A percentile compares a stretch with the other conserved stretches of the same genome.
These are phyloP conservation scores for Erodium moschatum DNA, from an alignment of 441 rosid species.

Conservation along the genomic window DNA sequence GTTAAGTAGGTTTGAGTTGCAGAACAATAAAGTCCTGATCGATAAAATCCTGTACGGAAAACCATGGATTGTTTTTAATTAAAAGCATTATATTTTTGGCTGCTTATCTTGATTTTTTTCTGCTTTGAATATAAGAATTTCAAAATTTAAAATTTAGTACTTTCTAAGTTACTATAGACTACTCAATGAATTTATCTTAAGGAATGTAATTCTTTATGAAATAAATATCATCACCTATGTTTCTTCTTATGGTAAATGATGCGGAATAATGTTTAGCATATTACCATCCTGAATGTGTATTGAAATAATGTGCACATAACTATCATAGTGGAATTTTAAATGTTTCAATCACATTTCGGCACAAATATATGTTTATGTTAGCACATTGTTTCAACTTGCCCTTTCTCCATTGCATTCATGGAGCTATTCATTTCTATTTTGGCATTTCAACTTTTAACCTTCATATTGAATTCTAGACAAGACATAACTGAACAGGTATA, in stretches of 20 bases:
- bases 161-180: too few species aligned
- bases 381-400: not conserved
- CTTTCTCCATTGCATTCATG: not conserved
- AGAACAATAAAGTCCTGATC: too few species aligned
- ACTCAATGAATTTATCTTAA: too few species aligned
- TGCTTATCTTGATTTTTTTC: too few species aligned
- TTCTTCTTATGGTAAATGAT: too few species aligned
- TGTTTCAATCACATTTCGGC: slow-evolving; percentile 1
- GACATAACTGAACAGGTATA: not conserved
- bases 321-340: not conserved
- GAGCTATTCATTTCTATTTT: not conserved
- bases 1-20: not conserved
- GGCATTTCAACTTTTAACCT: not conserved
- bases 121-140: too few species aligned
- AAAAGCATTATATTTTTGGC: too few species aligned
- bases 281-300: not conserved
- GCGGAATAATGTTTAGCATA: not conserved
- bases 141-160: too few species aligned
- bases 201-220: too few species aligned
- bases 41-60: too few species aligned
- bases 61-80: too few species aligned
- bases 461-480: not conserved
- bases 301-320: not conserved
- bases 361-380: not conserved
- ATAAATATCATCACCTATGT: too few species aligned